These are phyloP conservation scores for Starmera dryadoides DNA, from an alignment of 805 yeast species.

Conservation along the genomic window DNA sequence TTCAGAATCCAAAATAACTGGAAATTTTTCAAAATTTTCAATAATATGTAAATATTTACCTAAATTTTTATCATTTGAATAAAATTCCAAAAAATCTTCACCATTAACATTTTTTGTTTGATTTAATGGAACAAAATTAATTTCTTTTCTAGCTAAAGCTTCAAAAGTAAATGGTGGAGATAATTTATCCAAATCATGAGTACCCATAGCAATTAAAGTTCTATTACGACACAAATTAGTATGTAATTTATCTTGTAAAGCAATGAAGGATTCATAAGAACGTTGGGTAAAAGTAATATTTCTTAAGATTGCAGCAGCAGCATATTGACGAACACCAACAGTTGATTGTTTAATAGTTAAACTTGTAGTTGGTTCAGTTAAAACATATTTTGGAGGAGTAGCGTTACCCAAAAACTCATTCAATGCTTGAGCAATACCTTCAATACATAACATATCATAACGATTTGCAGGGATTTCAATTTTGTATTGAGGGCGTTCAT, in stretches of 20 bases:
- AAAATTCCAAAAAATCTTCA: slow-evolving; percentile 75
- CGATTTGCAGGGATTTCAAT: slow-evolving; percentile 98
- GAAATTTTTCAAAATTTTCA: slow-evolving; percentile 81
- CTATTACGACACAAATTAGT: slow-evolving; percentile 94
- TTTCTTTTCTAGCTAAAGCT: slow-evolving; percentile 72
- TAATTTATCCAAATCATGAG: slow-evolving; percentile 85
- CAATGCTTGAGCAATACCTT: slow-evolving; percentile 93
- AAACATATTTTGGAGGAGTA: slow-evolving; percentile 58
- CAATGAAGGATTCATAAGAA: slow-evolving; percentile 88
- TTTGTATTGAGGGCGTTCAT: slow-evolving; percentile 93
- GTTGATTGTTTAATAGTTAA: slow-evolving; percentile 75
- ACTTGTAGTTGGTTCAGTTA: slow-evolving; percentile 52
- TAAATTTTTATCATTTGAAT: slow-evolving; percentile 83
- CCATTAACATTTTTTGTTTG: slow-evolving; percentile 70
- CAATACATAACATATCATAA: slow-evolving; percentile 96
- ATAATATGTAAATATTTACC: slow-evolving; percentile 86
- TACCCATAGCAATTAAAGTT: slow-evolving; percentile 96
- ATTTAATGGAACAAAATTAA: slow-evolving; percentile 70
- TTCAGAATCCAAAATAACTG: slow-evolving; percentile 76
- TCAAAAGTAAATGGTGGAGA: slow-evolving; percentile 81
- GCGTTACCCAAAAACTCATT: slow-evolving; percentile 78
- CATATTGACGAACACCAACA: slow-evolving; percentile 76
- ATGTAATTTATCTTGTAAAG: slow-evolving; percentile 94
- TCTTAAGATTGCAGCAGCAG: slow-evolving; percentile 91
- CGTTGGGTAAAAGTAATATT: slow-evolving; percentile 75